phyloP scores from a whole-genome alignment of 1,139 yeast genomes.

The Blastobotrys aristatus region DNA sequence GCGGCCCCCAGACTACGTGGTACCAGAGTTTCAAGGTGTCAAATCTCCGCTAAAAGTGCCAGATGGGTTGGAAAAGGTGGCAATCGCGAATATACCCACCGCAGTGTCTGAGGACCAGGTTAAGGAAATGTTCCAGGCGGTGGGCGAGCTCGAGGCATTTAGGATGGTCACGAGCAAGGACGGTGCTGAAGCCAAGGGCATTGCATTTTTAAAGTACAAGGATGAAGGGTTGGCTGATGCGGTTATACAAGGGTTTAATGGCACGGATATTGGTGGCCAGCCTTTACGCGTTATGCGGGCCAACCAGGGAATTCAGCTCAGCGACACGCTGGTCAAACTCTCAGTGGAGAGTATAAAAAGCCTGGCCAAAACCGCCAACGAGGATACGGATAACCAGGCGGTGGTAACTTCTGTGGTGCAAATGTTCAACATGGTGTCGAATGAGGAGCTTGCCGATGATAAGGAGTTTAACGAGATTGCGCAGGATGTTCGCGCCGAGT shows the following conservation, averaged over 20 bases:
- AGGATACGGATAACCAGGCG: constrained; percentile 16
- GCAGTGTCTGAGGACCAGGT: constrained; percentile 38
- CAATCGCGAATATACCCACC: constrained; percentile 40
- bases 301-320: constrained; percentile 31
- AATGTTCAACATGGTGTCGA: constrained; percentile 59
- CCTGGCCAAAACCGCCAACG: constrained; percentile 23
- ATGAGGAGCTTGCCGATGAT: constrained; percentile 57
- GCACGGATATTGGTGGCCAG: constrained; percentile 33
- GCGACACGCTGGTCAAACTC: constrained; percentile 3
- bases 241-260: constrained; percentile 32
- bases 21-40: constrained; percentile 28
- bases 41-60: constrained; percentile 19
- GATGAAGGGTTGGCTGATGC: constrained; percentile 28
- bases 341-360: constrained; percentile 17
- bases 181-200: constrained; percentile 39
- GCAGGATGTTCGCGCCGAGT: constrained; percentile 50
- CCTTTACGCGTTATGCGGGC: constrained; percentile 34
- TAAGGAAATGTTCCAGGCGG: constrained; percentile 35
- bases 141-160: constrained; percentile 37
- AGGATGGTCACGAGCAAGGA: constrained; percentile 35
- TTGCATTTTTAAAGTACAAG: constrained; percentile 42
- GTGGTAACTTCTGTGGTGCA: constrained; percentile 49
- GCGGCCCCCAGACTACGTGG: constrained; percentile 47
- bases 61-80: constrained; percentile 36
- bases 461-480: constrained; percentile 46